phyloP scores from a whole-genome alignment of 2,329 filamentous ascomycete species.

The Trichothecium sympodiale region DNA sequence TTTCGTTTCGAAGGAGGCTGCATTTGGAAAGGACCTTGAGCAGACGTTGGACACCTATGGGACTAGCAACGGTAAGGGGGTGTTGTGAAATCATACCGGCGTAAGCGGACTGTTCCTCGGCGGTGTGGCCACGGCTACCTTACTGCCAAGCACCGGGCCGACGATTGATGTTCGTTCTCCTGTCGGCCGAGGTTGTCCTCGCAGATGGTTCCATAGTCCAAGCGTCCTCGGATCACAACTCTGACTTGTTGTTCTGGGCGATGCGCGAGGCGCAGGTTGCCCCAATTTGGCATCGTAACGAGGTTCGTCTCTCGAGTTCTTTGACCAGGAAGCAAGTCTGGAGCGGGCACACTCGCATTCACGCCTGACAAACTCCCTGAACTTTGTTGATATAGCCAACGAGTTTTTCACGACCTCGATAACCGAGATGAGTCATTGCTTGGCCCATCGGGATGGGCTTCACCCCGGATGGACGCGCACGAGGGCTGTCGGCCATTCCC shows the following conservation, averaged over 20 bases:
- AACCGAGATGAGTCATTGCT: constrained; percentile 11
- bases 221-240: constrained; percentile 26
- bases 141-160: constrained; percentile 40
- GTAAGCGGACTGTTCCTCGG: constrained; percentile 47
- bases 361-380: constrained; percentile 11
- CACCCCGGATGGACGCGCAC: constrained; percentile 6
- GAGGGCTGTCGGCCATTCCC: background rate
- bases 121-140: constrained; percentile 48
- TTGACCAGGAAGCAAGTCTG: constrained; percentile 19
- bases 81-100: constrained; percentile 51
- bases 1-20: constrained; percentile 38
- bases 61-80: constrained; percentile 48
- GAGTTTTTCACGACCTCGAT: constrained; percentile 10
- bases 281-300: constrained; percentile 30
- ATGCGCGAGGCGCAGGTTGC: constrained; percentile 33
- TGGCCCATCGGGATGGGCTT: constrained; percentile 13
- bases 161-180: constrained; percentile 28
- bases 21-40: constrained; percentile 43
- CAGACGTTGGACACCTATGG: constrained; percentile 31
- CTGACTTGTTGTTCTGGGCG: constrained; percentile 38
- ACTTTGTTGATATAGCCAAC: constrained; percentile 13
- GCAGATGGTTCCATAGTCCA: constrained; percentile 22
- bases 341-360: constrained; percentile 17
- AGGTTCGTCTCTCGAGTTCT: constrained; percentile 19
- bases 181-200: constrained; percentile 26